Evolutionary conservation across 2,329 filamentous ascomycete genomes (phyloP).

Genomic region (Trichophyton schoenleinii): DNA sequence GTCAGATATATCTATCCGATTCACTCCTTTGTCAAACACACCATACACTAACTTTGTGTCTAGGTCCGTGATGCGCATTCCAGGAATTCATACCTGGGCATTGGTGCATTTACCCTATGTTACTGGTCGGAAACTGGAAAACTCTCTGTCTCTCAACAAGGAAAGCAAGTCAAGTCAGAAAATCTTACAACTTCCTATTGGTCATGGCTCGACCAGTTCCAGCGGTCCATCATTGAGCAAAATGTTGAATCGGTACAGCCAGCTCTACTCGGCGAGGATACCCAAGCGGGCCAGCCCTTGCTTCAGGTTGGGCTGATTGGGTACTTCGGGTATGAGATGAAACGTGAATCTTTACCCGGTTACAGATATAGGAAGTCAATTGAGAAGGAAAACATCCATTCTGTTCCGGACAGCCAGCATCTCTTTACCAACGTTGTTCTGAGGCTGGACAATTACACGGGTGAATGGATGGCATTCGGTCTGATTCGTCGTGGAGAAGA

Average conservation of each 20-base stretch:
- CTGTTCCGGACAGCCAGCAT: conserved; percentile 10
- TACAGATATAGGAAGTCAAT: conserved; percentile 4
- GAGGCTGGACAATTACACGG: conserved; percentile 11
- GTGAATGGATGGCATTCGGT: conserved; percentile 12
- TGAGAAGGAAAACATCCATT: neutral
- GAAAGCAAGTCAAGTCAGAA: conserved; percentile 6
- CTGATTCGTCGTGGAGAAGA: conserved; percentile 21
- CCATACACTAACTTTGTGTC: neutral
- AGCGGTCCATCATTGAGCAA: conserved; percentile 6
- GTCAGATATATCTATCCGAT: neutral
- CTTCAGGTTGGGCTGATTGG: conserved; percentile 12
- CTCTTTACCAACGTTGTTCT: conserved; percentile 10
- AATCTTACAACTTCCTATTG: conserved; percentile 8
- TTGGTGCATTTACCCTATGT: conserved; percentile 7
- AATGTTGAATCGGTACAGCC: conserved; percentile 8
- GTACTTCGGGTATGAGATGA: conserved; percentile 12
- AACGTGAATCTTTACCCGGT: conserved; percentile 12
- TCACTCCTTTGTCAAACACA: neutral
- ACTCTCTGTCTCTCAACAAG: conserved; percentile 8
- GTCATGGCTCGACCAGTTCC: conserved; percentile 12
- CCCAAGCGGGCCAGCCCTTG: conserved; percentile 11
- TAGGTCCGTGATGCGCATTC: conserved; percentile 12
- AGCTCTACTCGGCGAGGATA: conserved; percentile 7
- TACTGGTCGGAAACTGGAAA: conserved; percentile 8
- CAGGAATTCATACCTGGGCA: conserved; percentile 11